Base-by-base conservation (phyloP, 2,329 filamentous ascomycete species). In the Volutella citrinella region DNA sequence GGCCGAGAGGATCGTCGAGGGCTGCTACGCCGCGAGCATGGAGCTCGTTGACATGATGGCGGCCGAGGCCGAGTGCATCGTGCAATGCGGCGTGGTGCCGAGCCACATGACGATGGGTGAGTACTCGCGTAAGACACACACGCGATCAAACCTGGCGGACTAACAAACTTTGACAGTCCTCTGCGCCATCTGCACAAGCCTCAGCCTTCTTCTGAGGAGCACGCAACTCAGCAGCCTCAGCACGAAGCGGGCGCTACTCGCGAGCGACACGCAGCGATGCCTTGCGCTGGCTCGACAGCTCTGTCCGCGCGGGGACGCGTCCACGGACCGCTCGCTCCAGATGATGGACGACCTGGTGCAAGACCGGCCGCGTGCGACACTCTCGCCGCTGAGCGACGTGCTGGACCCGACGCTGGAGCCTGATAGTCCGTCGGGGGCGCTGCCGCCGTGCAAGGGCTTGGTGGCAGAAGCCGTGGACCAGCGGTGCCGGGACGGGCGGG, bases 11-110 rank as follows among this genome's bases (percentile, higher is more conserved):
- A 23, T 55, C 8, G 42, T 50, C 3, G 43, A 54, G 12, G 39
- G 44, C 1, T 47, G 46, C 12, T 46, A 45, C 11, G 31, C 51
- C 11, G 38, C 52, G 10, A 47, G 52, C 8, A 38, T 50, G 19
- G 49, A 54, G 17, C 13, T 54, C 4, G 40, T 51, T 17, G 51
- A 54, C 20, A 38, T 46, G 1, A 42, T 54, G 36, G 38, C 31
- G 1, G 36, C 42, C 1, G 51, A 54, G 30, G 48, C 32, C 25
- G 49, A 49, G 7, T 12, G 51, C 9, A 25, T 48, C 10, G 41
- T 43, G 2, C 38, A 43, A 19, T 42, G 49, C 3, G 49, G 51
- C 5, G 42, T 48, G 19, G 47, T 51, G 1, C 41, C 44, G 23
- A 46, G 45, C 17, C 47, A 48, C 14, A 36, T 42, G 13, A 38